These are phyloP conservation scores for Suillus variegatus DNA, from an alignment of 768 basidiomycete species.

Conservation along the genomic window DNA sequence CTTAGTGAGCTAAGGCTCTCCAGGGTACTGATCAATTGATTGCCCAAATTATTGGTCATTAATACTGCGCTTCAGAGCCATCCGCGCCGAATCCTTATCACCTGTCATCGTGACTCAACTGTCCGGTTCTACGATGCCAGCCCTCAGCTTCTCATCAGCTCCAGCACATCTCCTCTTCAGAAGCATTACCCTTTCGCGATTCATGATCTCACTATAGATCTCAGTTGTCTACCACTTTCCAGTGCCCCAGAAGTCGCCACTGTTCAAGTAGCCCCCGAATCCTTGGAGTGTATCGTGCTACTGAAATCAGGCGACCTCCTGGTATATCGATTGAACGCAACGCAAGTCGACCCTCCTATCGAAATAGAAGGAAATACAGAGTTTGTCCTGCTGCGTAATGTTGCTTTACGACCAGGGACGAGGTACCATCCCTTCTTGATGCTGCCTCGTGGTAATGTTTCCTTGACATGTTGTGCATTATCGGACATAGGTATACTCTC, in stretches of 20 bases:
- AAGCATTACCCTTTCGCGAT: constrained; percentile 68
- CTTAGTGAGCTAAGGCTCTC: constrained; percentile 52
- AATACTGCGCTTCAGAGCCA: constrained; percentile 45
- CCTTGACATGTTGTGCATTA: constrained; percentile 56
- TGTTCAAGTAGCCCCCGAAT: constrained; percentile 53
- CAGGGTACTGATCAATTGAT: constrained; percentile 43
- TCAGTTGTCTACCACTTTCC: constrained; percentile 43
- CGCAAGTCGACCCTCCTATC: constrained; percentile 16
- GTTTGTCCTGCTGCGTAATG: constrained; percentile 53
- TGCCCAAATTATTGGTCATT: neutral
- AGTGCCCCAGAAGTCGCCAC: constrained; percentile 39
- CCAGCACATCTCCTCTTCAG: constrained; percentile 49
- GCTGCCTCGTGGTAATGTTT: constrained; percentile 48
- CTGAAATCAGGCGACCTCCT: constrained; percentile 59
- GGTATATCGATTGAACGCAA: constrained; percentile 43
- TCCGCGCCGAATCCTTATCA: constrained; percentile 63
- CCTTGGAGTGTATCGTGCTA: constrained; percentile 57
- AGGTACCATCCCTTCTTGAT: constrained; percentile 65
- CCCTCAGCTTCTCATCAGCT: constrained; percentile 57
- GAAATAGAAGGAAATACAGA: constrained; percentile 43
- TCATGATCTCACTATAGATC: constrained; percentile 59
- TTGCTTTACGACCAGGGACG: constrained; percentile 38
- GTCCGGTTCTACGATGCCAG: constrained; percentile 78
- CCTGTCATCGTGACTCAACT: constrained; percentile 60
- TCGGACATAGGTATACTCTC: constrained; percentile 68